Conservation (phyloP, 2,329 filamentous ascomycete genomes). For the Simplicillium aogashimaense region DNA sequence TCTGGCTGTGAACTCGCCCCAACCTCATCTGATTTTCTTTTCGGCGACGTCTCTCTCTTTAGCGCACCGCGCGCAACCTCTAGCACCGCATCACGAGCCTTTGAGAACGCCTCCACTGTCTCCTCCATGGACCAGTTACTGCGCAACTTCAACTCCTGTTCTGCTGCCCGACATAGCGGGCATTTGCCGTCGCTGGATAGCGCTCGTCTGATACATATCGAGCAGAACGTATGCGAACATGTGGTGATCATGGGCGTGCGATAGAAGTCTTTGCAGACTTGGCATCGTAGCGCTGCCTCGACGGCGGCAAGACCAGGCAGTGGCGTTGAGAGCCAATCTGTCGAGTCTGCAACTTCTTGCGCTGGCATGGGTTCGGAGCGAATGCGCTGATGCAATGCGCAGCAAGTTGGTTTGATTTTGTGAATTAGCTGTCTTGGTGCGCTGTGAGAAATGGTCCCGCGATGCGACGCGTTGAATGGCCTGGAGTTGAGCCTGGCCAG, state of each 20-base stretch:
- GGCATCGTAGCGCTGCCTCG: conserved; percentile 81
- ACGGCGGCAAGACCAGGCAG: conserved; percentile 58
- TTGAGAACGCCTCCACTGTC: conserved; percentile 67
- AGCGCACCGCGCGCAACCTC: conserved; percentile 44
- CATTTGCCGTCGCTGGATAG: conserved; percentile 79
- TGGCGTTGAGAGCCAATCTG: conserved; percentile 70
- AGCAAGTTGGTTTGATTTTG: not conserved
- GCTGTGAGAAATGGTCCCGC: not conserved
- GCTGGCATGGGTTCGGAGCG: conserved; percentile 16
- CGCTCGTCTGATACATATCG: conserved; percentile 82
- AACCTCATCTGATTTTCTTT: conserved; percentile 36
- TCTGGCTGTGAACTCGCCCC: conserved; percentile 18
- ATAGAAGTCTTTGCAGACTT: conserved; percentile 98
- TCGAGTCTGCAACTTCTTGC: conserved; percentile 58
- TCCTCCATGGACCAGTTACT: conserved; percentile 82
- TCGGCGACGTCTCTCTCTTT: conserved; percentile 23
- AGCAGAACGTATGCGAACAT: conserved; percentile 95
- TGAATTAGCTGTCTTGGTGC: not conserved
- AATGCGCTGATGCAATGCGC: not conserved
- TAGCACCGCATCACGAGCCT: conserved; percentile 52
- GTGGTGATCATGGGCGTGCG: conserved; percentile 89
- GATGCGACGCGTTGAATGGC: too few relatives aligned
- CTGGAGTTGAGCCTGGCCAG: too few relatives aligned
- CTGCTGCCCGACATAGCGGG: conserved; percentile 66
- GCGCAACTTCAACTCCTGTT: conserved; percentile 77